Evolutionary conservation across 1,284 basidiomycete species (phyloP).

Genomic region (Calocybe gambosa): DNA sequence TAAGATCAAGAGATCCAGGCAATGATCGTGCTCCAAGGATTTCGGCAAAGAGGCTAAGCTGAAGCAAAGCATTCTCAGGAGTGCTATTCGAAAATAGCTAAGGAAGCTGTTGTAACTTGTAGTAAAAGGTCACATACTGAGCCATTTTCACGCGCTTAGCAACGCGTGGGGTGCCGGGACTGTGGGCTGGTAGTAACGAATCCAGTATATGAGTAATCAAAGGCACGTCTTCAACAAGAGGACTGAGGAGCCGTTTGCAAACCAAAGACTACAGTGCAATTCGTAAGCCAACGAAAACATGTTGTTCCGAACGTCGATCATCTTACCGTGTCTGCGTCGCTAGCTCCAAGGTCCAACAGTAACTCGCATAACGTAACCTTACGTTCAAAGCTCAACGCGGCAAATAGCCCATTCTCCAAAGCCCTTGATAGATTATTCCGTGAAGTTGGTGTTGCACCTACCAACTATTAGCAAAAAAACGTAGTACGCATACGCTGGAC

Average conservation of each 20-base stretch:
- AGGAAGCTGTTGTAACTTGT: neutral
- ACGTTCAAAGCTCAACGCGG: slow-evolving; percentile 41
- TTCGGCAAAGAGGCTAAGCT: slow-evolving; percentile 64
- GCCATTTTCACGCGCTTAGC: slow-evolving; percentile 59
- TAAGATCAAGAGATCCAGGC: slow-evolving; percentile 64
- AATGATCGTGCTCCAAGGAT: slow-evolving; percentile 59
- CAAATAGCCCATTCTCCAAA: slow-evolving; percentile 50
- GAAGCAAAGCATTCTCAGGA: slow-evolving; percentile 35
- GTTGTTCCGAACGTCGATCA: neutral
- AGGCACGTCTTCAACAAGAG: slow-evolving; percentile 40
- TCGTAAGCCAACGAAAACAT: neutral
- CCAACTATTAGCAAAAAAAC: neutral
- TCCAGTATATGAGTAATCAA: slow-evolving; percentile 60
- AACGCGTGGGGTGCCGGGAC: slow-evolving; percentile 39
- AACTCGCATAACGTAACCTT: slow-evolving; percentile 49
- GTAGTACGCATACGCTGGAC: slow-evolving; percentile 12
- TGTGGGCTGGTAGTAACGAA: slow-evolving; percentile 39
- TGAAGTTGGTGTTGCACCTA: slow-evolving; percentile 25
- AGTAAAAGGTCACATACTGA: slow-evolving; percentile 37
- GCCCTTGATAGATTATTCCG: slow-evolving; percentile 36
- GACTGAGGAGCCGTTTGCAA: slow-evolving; percentile 46
- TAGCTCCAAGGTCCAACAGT: slow-evolving; percentile 44
- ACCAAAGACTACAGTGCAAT: slow-evolving; percentile 34
- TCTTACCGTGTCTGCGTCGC: slow-evolving; percentile 44
- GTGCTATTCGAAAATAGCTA: slow-evolving; percentile 16